Conservation (phyloP, 305 asterid species). For the Stenogyne calaminthoides region DNA sequence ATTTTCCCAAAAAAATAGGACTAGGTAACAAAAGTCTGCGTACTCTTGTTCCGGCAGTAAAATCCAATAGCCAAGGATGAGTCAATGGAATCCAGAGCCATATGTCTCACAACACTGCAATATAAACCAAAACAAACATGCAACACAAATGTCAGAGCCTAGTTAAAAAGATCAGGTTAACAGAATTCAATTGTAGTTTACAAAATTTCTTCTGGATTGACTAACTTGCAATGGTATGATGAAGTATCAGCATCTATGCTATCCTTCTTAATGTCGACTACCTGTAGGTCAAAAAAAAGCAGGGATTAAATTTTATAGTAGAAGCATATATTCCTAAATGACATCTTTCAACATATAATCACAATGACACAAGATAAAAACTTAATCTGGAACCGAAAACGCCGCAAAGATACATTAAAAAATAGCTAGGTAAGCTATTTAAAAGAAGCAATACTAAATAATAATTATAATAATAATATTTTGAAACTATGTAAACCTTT, state of each 20-base stretch:
- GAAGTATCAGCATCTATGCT: slow-evolving; percentile 63
- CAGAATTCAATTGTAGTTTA: not conserved
- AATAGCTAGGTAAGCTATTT: not conserved
- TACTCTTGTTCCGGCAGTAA: slow-evolving; percentile 62
- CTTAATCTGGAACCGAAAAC: not conserved
- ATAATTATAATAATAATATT: not conserved
- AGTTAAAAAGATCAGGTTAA: not conserved
- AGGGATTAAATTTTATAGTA: not conserved
- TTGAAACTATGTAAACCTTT: not conserved
- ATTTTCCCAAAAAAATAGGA: not conserved
- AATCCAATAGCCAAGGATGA: slow-evolving; percentile 85
- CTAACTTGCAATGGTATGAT: slow-evolving; percentile 93
- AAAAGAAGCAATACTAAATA: not conserved
- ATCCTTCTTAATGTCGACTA: slow-evolving; percentile 57
- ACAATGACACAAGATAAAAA: not conserved
- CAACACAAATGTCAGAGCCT: not conserved
- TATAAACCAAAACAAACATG: slow-evolving; percentile 16
- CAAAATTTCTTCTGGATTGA: too few relatives aligned
- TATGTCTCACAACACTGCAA: slow-evolving; percentile 68
- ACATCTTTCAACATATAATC: not conserved
- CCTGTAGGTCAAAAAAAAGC: slow-evolving; percentile 50
- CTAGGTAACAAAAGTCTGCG: slow-evolving; percentile 15
- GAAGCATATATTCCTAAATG: not conserved
- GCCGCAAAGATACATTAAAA: not conserved
- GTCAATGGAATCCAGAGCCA: slow-evolving; percentile 83